Evolutionary conservation across 805 yeast genomes (phyloP), one percentile per base, ranked within the genome.

Genomic region (Candida silvatica): DNA sequence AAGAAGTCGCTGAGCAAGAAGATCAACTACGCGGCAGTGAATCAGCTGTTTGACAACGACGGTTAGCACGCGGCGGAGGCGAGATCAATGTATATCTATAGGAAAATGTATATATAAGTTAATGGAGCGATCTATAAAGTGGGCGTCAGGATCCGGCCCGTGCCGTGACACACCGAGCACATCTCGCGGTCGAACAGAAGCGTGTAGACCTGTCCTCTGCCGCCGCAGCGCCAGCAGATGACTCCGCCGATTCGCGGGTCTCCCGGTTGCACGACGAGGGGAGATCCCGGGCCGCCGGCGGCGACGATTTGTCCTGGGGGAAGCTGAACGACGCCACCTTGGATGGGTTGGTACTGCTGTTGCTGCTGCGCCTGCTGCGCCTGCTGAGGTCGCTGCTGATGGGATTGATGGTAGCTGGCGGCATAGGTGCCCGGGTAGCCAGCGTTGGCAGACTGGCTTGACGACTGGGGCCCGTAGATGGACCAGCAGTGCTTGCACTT

Each of bases 1-100:
- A 81, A 78, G 57, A 79, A 84, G 49, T 67, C 82, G 5, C 77
- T 80, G 44, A 84, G 96, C 19, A 82, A 80, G 60, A 92, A 92
- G 65, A 82, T 92, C 56, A 92, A 92, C 57, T 92, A 92, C 56
- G 77, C 71, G 32, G 87, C 90, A 4, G 72, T 90, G 36, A 79
- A 77, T 42, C 74, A 68, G 40, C 54, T 71, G 43, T 69, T 60
- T 31, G 55, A 52, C 27, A 58, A 54, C 40, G 39, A 33, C n/a
- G n/a, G n/a, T n/a, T n/a, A n/a, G n/a, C n/a, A n/a, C n/a, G n/a
- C n/a, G n/a, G n/a, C n/a, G n/a, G n/a, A n/a, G n/a, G 28, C 16
- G 18, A 8, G 25, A 23, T 33, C 17, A 18, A 2, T 15, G 8
- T 12, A 27, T 15, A 24, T 26, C 12, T 17, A 14, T 7, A 14